Conservation (phyloP, 192 early-diverging fungal genomes). For the Thoreauomyces humboldtii region DNA sequence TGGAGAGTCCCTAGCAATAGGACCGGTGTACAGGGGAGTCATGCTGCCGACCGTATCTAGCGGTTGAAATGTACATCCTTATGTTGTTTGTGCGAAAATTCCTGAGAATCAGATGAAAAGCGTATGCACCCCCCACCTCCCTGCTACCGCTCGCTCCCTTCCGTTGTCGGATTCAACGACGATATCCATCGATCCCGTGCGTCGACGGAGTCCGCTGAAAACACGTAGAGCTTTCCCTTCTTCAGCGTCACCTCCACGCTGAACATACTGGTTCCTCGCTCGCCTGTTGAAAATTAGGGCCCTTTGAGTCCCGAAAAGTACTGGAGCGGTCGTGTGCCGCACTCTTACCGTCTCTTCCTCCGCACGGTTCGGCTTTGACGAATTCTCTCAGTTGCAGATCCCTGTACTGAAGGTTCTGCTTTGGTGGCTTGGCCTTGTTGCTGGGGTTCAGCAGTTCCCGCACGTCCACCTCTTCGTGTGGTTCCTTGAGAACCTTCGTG, state of each 20-base stretch:
- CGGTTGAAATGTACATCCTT: too few species aligned
- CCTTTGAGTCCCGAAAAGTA: background rate
- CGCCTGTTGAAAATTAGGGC: constrained; percentile 6
- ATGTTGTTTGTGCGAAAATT: too few species aligned
- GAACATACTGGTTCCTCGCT: constrained; percentile 18
- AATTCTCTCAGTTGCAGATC: constrained; percentile 22
- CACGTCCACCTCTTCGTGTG: background rate
- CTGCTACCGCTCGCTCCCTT: too few species aligned
- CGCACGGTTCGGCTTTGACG: constrained; percentile 6
- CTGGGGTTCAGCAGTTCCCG: background rate
- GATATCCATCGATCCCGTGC: constrained; percentile 17
- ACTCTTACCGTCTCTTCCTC: constrained; percentile 15
- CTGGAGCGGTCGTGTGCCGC: background rate
- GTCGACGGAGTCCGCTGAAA: constrained; percentile 1
- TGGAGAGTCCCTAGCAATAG: too few species aligned
- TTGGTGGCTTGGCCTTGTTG: constrained; percentile 15
- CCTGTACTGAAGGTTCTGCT: constrained; percentile 23
- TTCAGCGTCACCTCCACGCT: constrained; percentile 19
- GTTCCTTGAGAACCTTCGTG: constrained; percentile 21
- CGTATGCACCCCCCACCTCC: too few species aligned
- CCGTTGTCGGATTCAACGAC: constrained; percentile 8
- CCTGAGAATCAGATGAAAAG: too few species aligned
- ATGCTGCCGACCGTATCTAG: too few species aligned
- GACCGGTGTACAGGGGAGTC: too few species aligned
- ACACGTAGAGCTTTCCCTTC: constrained; percentile 24